Evolutionary conservation across 805 yeast genomes (phyloP).

Genomic region (Wickerhamiella qilinensis): DNA sequence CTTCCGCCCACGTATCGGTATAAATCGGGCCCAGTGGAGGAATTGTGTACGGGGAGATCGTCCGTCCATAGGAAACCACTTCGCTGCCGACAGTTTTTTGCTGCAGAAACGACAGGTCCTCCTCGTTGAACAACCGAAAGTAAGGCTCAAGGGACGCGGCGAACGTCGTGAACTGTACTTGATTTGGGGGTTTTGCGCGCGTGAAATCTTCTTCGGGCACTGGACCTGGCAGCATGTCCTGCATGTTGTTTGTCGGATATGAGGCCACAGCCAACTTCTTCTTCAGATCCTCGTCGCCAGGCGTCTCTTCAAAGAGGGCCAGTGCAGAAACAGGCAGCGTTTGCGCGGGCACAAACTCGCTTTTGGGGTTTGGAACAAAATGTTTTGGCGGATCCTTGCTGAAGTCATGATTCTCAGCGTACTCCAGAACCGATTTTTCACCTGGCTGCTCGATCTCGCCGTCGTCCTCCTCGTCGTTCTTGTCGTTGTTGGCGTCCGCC

Average conservation of each 20-base stretch:
- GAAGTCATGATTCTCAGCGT: not conserved
- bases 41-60: slow-evolving; percentile 47
- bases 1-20: slow-evolving; percentile 73
- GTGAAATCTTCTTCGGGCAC: slow-evolving; percentile 82
- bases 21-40: slow-evolving; percentile 79
- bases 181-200: slow-evolving; percentile 69
- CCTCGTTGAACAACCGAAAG: slow-evolving; percentile 61
- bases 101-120: slow-evolving; percentile 60
- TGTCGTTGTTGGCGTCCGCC: not conserved
- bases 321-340: slow-evolving; percentile 52
- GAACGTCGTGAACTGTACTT: slow-evolving; percentile 81
- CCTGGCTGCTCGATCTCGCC: not conserved
- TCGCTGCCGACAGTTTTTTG: slow-evolving; percentile 34
- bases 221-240: slow-evolving; percentile 67
- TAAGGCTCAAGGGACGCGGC: slow-evolving; percentile 73
- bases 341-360: slow-evolving; percentile 59
- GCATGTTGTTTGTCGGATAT: slow-evolving; percentile 67
- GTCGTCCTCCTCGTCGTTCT: not conserved
- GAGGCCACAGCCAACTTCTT: slow-evolving; percentile 74
- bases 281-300: slow-evolving; percentile 61
- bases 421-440: not conserved
- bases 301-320: slow-evolving; percentile 50
- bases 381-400: slow-evolving; percentile 16
- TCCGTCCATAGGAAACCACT: slow-evolving; percentile 17
- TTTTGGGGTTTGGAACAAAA: slow-evolving; percentile 45